These are phyloP conservation scores for Fusarium hainanense DNA, from an alignment of 2,329 filamentous ascomycete genomes.

Conservation along the genomic window DNA sequence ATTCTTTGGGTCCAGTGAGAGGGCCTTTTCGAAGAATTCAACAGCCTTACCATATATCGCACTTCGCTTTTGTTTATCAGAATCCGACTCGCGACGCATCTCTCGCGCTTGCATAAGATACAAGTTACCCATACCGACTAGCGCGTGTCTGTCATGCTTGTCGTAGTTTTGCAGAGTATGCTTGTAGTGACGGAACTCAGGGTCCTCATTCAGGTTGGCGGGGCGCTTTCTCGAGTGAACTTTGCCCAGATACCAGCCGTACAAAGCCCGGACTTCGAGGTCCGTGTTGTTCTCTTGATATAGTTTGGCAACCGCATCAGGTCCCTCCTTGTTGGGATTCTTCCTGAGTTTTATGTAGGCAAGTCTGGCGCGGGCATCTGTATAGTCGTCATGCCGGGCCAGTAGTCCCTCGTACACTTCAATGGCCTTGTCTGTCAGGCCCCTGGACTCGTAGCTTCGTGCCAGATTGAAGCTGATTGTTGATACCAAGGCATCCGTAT, in stretches of 20 bases:
- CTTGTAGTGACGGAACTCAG: slow-evolving; percentile 94
- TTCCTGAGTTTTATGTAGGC: slow-evolving; percentile 89
- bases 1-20: slow-evolving; percentile 94
- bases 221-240: slow-evolving; percentile 81
- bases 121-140: slow-evolving; percentile 97
- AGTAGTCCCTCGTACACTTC: slow-evolving; percentile 89
- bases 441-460: slow-evolving; percentile 89
- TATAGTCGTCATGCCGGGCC: slow-evolving; percentile 88
- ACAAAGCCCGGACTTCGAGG: slow-evolving; percentile 90
- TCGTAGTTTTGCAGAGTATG: slow-evolving; percentile 93
- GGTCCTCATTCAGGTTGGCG: slow-evolving; percentile 85
- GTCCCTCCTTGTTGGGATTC: slow-evolving; percentile 85
- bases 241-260: slow-evolving; percentile 95
- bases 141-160: slow-evolving; percentile 97
- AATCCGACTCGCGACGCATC: slow-evolving; percentile 90
- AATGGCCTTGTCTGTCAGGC: slow-evolving; percentile 82
- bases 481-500: slow-evolving; percentile 91
- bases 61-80: slow-evolving; percentile 89
- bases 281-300: slow-evolving; percentile 87
- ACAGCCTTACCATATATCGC: slow-evolving; percentile 91
- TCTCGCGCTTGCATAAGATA: slow-evolving; percentile 88
- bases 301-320: slow-evolving; percentile 84
- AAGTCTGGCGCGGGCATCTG: slow-evolving; percentile 87
- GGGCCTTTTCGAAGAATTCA: slow-evolving; percentile 97
- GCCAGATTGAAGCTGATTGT: slow-evolving; percentile 98